Evolutionary conservation across 345 rosid species (phyloP), one percentile per base, ranked within the genome.

Genomic region (Heritiera fomes): DNA sequence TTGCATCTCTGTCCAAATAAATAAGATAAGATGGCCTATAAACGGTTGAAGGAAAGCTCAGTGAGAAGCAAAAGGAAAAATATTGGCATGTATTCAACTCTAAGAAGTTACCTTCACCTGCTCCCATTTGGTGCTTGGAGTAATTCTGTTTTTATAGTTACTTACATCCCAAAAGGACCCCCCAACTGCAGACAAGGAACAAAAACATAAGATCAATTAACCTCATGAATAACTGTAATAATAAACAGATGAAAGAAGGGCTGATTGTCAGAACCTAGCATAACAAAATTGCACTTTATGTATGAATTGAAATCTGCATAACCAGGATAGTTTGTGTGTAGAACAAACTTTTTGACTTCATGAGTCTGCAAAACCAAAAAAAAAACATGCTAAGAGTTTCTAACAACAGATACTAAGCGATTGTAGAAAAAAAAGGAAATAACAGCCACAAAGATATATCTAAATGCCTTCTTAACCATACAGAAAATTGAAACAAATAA

Each of bases 251-350:
- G 15, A 83, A 30, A 63, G 49, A 69, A 62, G 77, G 69, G 75
- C 80, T 77, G 80, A 83, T 78, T 61, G 80, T 83, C 73, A 59
- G 55, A 85, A 88, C 95, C 93, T 83, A 82, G 80, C 80, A 95
- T 87, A 60, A 90, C 84, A 74, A 94, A 94, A 84, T 96, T 96
- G 93, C 97, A 91, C 85, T 96, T 96, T 55, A 96, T 90, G 82
- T 94, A 96, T 61, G 95, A 91, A 88, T 94, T 96, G 84, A 96
- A 96, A 88, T 96, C 99, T 41, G 97, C 90, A 88, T 96, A 98
- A 63, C 99, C 99, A 71, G 97, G 98, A 85, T 96, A 94, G 86
- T 96, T 94, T 32, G 98, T 89, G 79, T 96, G 98, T 79, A 96
- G 85, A 79, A 96, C 92, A 83, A 96, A 96, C 92, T 96, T 96